Conservation (phyloP, 257 asterid genomes). For the Gentiana macrophylla region DNA sequence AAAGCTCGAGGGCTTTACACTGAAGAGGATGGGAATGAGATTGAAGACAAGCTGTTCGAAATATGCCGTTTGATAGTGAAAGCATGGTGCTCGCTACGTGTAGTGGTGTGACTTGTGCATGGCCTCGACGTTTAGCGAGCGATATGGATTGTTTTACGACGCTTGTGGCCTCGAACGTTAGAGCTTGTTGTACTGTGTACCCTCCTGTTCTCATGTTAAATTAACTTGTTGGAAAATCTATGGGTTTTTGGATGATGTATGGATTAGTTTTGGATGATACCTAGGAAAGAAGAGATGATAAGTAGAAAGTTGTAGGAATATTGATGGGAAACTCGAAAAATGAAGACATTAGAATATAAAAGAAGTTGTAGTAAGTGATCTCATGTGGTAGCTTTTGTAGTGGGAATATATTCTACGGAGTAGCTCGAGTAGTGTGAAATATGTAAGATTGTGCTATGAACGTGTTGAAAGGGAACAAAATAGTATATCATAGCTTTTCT, state of each 20-base stretch:
- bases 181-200: slow-evolving; percentile 51
- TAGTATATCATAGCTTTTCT: too few relatives aligned
- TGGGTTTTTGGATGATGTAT: background rate
- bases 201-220: slow-evolving; percentile 63
- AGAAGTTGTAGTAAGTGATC: too few relatives aligned
- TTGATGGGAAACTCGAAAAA: too few relatives aligned
- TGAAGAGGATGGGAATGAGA: slow-evolving; percentile 89
- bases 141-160: slow-evolving; percentile 54
- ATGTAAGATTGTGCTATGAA: slow-evolving; percentile 8
- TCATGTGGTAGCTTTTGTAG: too few relatives aligned
- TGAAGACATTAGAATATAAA: too few relatives aligned
- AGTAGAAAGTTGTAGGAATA: too few relatives aligned
- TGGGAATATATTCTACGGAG: too few relatives aligned
- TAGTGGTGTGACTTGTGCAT: slow-evolving; percentile 85
- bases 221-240: too few relatives aligned
- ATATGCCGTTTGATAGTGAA: slow-evolving; percentile 35
- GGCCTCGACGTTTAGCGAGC: slow-evolving; percentile 81
- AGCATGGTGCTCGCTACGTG: slow-evolving; percentile 88
- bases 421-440: background rate
- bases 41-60: slow-evolving; percentile 55
- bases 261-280: background rate
- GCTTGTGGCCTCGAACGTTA: slow-evolving; percentile 44
- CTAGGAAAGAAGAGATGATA: slow-evolving; percentile 5
- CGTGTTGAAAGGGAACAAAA: slow-evolving; percentile 8
- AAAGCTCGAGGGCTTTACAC: slow-evolving; percentile 87